phyloP scores from a whole-genome alignment of 495 filamentous ascomycete species.

The Tuber melanosporum region DNA sequence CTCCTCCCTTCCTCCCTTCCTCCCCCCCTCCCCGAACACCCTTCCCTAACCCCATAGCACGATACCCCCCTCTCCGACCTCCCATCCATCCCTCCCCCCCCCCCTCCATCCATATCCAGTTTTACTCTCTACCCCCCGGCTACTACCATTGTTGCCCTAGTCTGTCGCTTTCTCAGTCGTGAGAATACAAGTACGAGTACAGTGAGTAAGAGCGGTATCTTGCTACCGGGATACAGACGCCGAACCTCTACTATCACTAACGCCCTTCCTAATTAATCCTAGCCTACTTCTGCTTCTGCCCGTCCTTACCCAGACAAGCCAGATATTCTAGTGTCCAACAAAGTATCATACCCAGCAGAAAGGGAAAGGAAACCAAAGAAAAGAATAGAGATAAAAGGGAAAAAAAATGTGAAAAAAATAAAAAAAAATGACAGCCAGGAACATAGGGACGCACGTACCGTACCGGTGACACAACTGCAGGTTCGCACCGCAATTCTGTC shows the following conservation, averaged over 20 bases:
- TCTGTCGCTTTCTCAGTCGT: neutral
- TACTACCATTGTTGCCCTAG: neutral
- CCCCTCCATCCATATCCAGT: neutral
- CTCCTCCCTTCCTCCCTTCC: too few species aligned
- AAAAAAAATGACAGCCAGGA: neutral
- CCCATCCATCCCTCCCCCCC: neutral
- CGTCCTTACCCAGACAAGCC: neutral
- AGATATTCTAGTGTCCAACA: neutral
- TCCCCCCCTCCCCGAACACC: neutral
- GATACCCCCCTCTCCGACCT: neutral
- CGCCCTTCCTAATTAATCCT: conserved; percentile 21
- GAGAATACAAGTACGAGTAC: neutral
- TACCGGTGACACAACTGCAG: neutral
- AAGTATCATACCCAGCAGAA: neutral
- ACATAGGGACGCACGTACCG: neutral
- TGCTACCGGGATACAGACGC: neutral
- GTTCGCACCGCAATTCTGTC: neutral
- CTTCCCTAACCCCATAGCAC: neutral
- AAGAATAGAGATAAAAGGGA: neutral
- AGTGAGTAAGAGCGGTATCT: neutral
- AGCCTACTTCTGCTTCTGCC: neutral
- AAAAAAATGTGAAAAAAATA: neutral
- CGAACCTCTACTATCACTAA: neutral
- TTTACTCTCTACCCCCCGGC: neutral
- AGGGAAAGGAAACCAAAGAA: neutral